These are phyloP conservation scores for Morella rubra DNA, from an alignment of 306 rosid genomes.

Conservation along the genomic window DNA sequence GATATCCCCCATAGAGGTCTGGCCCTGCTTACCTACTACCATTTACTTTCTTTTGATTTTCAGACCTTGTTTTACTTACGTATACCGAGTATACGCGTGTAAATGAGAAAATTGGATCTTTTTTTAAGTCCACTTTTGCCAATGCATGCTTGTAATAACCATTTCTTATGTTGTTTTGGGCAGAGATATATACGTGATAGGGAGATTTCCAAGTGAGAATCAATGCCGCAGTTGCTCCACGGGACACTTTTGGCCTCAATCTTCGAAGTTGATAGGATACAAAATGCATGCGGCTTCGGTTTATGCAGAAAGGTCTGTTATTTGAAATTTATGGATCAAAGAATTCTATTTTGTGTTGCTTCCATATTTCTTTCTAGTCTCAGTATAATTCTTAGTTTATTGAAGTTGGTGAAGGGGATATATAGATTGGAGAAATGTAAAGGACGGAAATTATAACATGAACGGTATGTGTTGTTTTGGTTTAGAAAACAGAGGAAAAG, in stretches of 20 bases:
- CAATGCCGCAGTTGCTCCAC: slow-evolving; percentile 61
- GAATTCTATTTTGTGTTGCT: slow-evolving; percentile 1
- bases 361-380: not conserved
- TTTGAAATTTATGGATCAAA: not conserved
- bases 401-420: too few relatives aligned
- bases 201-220: not conserved
- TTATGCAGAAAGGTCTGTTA: slow-evolving; percentile 41
- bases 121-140: too few relatives aligned
- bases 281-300: slow-evolving; percentile 36
- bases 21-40: not conserved
- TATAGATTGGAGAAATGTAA: too few relatives aligned
- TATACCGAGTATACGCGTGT: too few relatives aligned
- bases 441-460: too few relatives aligned
- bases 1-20: not conserved
- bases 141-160: not conserved
- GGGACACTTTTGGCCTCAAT: slow-evolving; percentile 61
- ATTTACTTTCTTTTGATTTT: not conserved
- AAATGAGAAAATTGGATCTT: too few relatives aligned
- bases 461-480: too few relatives aligned
- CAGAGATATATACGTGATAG: not conserved
- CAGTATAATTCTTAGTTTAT: not conserved
- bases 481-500: too few relatives aligned
- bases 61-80: not conserved
- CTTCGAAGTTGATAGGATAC: slow-evolving; percentile 46
- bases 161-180: not conserved